Evolutionary conservation across 2,329 filamentous ascomycete genomes (phyloP), one percentile per base, ranked within the genome.

Genomic region (Penicillium sp.): DNA sequence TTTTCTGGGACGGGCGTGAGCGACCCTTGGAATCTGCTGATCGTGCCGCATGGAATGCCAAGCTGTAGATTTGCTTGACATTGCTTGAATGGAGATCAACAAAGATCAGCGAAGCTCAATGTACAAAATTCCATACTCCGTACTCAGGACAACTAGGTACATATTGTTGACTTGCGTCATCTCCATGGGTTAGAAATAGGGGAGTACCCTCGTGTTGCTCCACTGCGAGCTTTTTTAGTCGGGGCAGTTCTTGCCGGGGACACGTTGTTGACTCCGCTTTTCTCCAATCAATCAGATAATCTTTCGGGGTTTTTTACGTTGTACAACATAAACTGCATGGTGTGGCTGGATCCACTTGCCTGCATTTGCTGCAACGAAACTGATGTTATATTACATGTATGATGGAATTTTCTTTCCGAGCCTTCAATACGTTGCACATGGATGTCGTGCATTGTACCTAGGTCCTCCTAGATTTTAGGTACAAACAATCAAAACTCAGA

Each of bases 1-100:
- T 80, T 23, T 78, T 76, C 59, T 80, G 77, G 76, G 78, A 80
- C 59, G 78, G 77, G 7, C 60, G 75, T 7, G 71, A 76, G 55
- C 63, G 70, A 47, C 75, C 75, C 14, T 55, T 78, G 46, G 76
- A 78, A 61, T 74, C 68, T 35, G 71, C 76, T 14, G 76, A 79
- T 63, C 69, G 76, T 10, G 74, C 73, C 10, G 76, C 76, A 0
- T 78, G 76, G 76, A 75, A 78, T 64, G 74, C 76, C 5, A 78
- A 77, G 63, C 63, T 78, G 18, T 78, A 71, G 56, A 32, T 34
- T 46, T 44, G 26, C 27, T 53, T 43, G 23, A 10, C 9, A 3
- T 43, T 42, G 8, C 16, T 39, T 38, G 6, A 41, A 39, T 44
- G 6, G 10, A 11, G 5, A 23, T 23, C 23, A 23, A 5, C 23